These are phyloP conservation scores for Podaxis sp. DNA, from an alignment of 768 basidiomycete genomes.

Conservation along the genomic window DNA sequence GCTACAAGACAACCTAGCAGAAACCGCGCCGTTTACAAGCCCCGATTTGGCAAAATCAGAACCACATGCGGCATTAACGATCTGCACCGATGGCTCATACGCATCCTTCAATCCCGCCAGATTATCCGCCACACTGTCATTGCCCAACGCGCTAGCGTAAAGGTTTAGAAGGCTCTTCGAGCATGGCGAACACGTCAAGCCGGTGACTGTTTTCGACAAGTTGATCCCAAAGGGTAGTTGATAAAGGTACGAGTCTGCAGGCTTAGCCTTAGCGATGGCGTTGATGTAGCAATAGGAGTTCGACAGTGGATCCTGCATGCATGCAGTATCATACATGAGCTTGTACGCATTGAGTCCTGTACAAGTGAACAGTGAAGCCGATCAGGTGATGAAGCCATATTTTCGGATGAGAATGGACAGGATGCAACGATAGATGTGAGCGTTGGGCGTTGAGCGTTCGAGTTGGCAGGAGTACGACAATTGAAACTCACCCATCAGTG, in stretches of 20 bases:
- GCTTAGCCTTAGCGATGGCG: conserved; percentile 54
- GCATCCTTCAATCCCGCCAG: conserved; percentile 42
- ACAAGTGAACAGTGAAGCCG: not conserved
- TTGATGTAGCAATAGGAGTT: conserved; percentile 75
- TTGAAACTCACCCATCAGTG: conserved; percentile 52
- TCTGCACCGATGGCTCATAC: conserved; percentile 47
- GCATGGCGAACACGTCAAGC: conserved; percentile 63
- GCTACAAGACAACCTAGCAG: not conserved
- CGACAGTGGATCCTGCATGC: conserved; percentile 54
- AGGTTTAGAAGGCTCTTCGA: conserved; percentile 55
- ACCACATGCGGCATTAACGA: conserved; percentile 53
- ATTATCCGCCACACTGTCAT: conserved; percentile 24
- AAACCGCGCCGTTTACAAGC: conserved; percentile 17
- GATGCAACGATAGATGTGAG: not conserved
- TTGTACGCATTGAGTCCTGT: conserved; percentile 63
- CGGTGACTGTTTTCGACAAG: conserved; percentile 46
- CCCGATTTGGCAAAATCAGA: conserved; percentile 38
- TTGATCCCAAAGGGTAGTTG: conserved; percentile 57
- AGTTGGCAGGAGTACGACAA: not conserved
- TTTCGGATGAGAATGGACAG: not conserved
- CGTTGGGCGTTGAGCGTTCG: conserved; percentile 10
- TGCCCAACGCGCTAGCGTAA: conserved; percentile 47
- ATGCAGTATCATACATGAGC: conserved; percentile 62
- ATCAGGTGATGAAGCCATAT: not conserved
- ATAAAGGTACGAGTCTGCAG: conserved; percentile 75